phyloP scores from a whole-genome alignment of 1,139 yeast genomes.

The Blastobotrys malaysiensis region DNA sequence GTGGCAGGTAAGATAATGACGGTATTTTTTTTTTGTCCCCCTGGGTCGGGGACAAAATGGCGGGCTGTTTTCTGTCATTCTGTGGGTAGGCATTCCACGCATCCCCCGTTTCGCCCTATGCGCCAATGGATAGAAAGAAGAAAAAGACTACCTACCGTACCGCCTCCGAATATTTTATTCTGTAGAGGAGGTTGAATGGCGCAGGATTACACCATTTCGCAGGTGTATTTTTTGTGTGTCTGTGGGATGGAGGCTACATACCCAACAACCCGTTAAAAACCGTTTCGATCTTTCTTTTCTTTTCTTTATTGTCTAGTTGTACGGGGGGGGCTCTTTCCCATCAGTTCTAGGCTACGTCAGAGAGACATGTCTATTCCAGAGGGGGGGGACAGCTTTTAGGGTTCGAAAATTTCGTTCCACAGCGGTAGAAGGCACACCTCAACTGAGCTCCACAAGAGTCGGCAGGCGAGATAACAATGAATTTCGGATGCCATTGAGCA shows the following conservation, averaged over 20 bases:
- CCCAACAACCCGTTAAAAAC: neutral
- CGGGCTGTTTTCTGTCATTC: neutral
- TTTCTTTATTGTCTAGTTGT: neutral
- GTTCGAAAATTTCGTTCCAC: neutral
- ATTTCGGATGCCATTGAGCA: neutral
- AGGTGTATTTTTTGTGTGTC: neutral
- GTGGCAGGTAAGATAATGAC: too few species aligned
- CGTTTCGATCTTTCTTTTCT: neutral
- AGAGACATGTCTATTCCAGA: neutral
- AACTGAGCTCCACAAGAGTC: neutral
- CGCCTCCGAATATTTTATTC: neutral
- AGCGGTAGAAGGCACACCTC: neutral
- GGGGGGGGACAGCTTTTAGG: neutral
- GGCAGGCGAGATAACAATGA: neutral
- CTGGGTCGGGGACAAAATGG: too few species aligned
- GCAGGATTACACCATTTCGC: neutral
- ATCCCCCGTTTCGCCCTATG: neutral
- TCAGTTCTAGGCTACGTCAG: neutral
- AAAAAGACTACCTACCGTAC: neutral
- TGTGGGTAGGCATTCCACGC: neutral
- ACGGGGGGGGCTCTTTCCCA: neutral
- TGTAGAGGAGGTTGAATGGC: neutral
- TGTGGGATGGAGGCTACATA: neutral
- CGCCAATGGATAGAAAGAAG: neutral
- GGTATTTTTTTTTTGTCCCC: neutral